phyloP scores from a whole-genome alignment of 1,284 basidiomycete species.

The Lignosus rhinocerotis region DNA sequence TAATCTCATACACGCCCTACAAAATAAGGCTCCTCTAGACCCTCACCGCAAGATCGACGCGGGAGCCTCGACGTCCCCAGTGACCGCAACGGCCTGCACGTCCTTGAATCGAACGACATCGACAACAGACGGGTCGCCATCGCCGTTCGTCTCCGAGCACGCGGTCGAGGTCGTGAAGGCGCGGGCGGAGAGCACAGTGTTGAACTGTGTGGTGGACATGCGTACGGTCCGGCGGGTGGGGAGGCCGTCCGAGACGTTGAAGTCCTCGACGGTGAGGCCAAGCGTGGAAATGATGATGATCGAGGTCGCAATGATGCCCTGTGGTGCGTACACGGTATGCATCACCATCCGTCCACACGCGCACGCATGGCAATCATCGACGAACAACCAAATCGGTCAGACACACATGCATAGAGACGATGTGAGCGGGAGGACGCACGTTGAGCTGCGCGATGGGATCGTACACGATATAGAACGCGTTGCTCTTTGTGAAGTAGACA shows the following conservation, averaged over 20 bases:
- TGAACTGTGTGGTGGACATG: conserved; percentile 8
- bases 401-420: background rate
- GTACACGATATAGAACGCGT: conserved; percentile 43
- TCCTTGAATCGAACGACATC: background rate
- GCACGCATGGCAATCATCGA: background rate
- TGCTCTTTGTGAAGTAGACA: conserved; percentile 39
- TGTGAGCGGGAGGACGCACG: conserved; percentile 23
- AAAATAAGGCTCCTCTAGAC: no score
- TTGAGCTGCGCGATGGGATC: conserved; percentile 43
- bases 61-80: no score
- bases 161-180: conserved; percentile 5
- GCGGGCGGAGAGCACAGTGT: background rate
- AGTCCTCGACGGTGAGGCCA: conserved; percentile 35
- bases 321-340: no score
- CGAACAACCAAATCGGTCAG: background rate
- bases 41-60: no score
- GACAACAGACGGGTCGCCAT: background rate
- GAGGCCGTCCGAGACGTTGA: conserved; percentile 3
- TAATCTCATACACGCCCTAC: no score
- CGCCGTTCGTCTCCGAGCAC: conserved; percentile 3
- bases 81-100: no score
- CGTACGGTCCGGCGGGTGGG: background rate
- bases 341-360: no score
- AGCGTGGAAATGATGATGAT: conserved; percentile 37
- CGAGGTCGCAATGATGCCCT: conserved; percentile 35